phyloP scores from a whole-genome alignment of 768 basidiomycete species.

The Hygrophoropsis aurantiaca region DNA sequence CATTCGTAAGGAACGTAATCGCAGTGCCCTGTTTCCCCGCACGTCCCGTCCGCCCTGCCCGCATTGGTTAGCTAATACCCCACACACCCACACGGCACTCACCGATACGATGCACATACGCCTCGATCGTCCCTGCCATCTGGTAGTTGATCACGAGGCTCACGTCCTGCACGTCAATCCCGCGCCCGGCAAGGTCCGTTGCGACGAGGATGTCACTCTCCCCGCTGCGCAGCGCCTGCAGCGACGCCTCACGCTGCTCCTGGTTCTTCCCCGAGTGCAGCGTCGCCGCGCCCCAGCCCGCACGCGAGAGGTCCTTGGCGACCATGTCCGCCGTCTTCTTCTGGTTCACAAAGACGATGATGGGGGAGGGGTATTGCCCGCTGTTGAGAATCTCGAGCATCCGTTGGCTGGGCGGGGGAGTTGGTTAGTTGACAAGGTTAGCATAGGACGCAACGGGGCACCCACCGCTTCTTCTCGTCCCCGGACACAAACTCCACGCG shows the following conservation, averaged over 20 bases:
- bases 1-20: slow-evolving; percentile 95
- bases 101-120: slow-evolving; percentile 98
- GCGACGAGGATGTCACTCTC: slow-evolving; percentile 90
- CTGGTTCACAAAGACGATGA: slow-evolving; percentile 99
- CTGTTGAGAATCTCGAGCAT: slow-evolving; percentile 93
- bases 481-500: slow-evolving; percentile 88
- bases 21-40: slow-evolving; percentile 93
- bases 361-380: slow-evolving; percentile 79
- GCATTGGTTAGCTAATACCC: slow-evolving; percentile 6
- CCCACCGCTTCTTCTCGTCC: slow-evolving; percentile 96
- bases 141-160: slow-evolving; percentile 96
- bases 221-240: slow-evolving; percentile 84
- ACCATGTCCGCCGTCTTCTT: slow-evolving; percentile 99
- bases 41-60: slow-evolving; percentile 93
- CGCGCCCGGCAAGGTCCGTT: slow-evolving; percentile 96
- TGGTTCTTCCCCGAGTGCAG: slow-evolving; percentile 98
- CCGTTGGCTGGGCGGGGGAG: slow-evolving; percentile 71
- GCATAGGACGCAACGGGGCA: slow-evolving; percentile 11
- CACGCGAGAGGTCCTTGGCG: slow-evolving; percentile 88
- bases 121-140: slow-evolving; percentile 96
- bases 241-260: slow-evolving; percentile 91
- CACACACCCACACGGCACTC: slow-evolving; percentile 24
- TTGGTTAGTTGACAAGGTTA: no score
- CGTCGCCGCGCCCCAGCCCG: slow-evolving; percentile 90
- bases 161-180: slow-evolving; percentile 98